Conservation (phyloP, 192 early-diverging fungal species). For the Blastocladiella britannica region DNA sequence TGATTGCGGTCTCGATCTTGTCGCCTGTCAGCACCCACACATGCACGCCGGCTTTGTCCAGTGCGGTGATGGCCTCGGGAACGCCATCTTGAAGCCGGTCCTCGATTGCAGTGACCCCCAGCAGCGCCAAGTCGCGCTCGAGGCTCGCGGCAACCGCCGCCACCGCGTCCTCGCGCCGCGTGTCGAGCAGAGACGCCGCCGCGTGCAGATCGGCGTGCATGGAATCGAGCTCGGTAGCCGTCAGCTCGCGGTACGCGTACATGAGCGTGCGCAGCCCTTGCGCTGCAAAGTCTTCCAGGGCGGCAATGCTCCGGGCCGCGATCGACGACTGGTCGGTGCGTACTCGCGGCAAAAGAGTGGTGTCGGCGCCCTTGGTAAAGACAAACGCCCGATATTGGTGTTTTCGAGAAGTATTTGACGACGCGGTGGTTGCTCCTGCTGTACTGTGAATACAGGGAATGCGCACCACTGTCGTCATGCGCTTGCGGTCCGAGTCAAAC, state of each 20-base stretch:
- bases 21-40: constrained; percentile 39
- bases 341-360: constrained; percentile 72
- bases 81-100: constrained; percentile 36
- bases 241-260: constrained; percentile 51
- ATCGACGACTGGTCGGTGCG: constrained; percentile 35
- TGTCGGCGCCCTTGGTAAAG: constrained; percentile 90
- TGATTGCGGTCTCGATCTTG: constrained; percentile 33
- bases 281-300: constrained; percentile 56
- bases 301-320: constrained; percentile 17
- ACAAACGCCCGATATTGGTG: constrained; percentile 74
- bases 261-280: constrained; percentile 79
- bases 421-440: no score
- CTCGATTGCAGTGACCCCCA: constrained; percentile 36
- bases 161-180: constrained; percentile 66
- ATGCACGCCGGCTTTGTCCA: constrained; percentile 20
- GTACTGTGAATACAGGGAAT: no score
- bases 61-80: constrained; percentile 19
- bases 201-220: constrained; percentile 52
- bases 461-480: constrained; percentile 73
- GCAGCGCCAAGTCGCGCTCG: constrained; percentile 18
- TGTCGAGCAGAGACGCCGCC: constrained; percentile 72
- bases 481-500: constrained; percentile 87
- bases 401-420: no score
- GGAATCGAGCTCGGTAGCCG: constrained; percentile 42
- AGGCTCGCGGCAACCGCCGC: constrained; percentile 14